Evolutionary conservation across 176 grass and related monocot species (phyloP), one percentile per base, ranked within the genome.

Genomic region (Musa troglodytarum): DNA sequence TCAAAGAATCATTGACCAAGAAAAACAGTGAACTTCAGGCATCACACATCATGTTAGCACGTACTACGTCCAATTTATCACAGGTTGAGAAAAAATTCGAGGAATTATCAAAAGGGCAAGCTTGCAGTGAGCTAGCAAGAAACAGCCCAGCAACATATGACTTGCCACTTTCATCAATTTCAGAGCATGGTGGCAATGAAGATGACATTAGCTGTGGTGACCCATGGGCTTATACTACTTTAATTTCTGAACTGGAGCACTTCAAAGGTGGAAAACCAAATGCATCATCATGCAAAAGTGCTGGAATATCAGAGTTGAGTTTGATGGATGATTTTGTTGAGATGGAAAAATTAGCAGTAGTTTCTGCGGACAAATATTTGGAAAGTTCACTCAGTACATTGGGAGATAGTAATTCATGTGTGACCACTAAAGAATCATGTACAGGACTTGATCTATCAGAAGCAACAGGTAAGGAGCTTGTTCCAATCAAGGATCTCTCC

Each of bases 171-270:
- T 21, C 70, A 73, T 54, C 70, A 14, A 73, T 53, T 21, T 62
- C 56, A 26, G 53, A 50, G 12, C 10, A 43, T 59, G 83, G 80
- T 12, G 83, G 34, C 17, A 53, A 65, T 53, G 29, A 24, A 7
- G 82, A 80, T 81, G 72, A 76, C 2, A 55, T 80, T 66, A 81
- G 78, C 17, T 76, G 82, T 73, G 72, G 82, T 0, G 82, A 96
- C 51, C 76, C 87, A 0, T 92, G 92, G 87, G 87, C 92, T 22
- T 84, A 86, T 14, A 81, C 85, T 14, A 81, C 85, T 82, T 72
- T 96, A 65, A 80, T 92, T 0, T 87, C 89, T 14, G 92, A 96
- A 54, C 83, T 96, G 10, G 87, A 89, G 14, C 78, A 90, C 74
- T 81, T 89, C 68, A 96, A 84, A 72, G 75, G 78, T 1, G 82